These are phyloP conservation scores for Vigna unguiculata DNA, from an alignment of 306 rosid genomes.

Conservation along the genomic window DNA sequence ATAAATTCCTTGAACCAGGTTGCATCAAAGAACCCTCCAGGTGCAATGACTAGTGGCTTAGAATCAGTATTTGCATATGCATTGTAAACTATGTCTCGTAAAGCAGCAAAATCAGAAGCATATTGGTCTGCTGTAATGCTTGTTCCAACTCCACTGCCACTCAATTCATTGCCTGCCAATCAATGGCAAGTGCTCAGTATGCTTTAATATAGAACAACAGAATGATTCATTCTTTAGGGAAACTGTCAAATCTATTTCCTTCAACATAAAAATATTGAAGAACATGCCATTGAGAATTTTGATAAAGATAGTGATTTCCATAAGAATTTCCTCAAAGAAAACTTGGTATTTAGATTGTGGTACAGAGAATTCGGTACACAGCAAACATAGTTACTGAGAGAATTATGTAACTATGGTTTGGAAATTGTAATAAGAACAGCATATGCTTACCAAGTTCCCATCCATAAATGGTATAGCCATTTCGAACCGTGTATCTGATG, in stretches of 20 bases:
- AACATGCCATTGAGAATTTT: slow-evolving; percentile 4
- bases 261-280: background rate
- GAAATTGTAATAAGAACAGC: slow-evolving; percentile 15
- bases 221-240: slow-evolving; percentile 13
- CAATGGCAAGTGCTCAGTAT: slow-evolving; percentile 6
- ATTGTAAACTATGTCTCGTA: slow-evolving; percentile 57
- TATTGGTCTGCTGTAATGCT: slow-evolving; percentile 75
- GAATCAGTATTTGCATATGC: slow-evolving; percentile 55
- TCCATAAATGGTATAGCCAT: slow-evolving; percentile 70
- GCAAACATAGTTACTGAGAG: background rate
- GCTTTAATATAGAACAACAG: background rate
- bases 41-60: slow-evolving; percentile 84
- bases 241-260: slow-evolving; percentile 7
- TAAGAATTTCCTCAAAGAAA: background rate
- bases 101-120: slow-evolving; percentile 65
- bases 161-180: slow-evolving; percentile 79
- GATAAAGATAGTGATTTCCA: slow-evolving; percentile 32
- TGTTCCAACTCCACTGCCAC: slow-evolving; percentile 89
- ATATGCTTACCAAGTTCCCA: slow-evolving; percentile 91
- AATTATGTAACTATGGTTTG: background rate
- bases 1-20: slow-evolving; percentile 76
- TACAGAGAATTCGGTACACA: background rate
- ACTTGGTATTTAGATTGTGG: background rate
- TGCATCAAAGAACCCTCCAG: slow-evolving; percentile 91
- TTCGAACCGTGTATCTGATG: slow-evolving; percentile 72